Percentiles rank a stretch among this genome's conserved stretches.
Evolutionary conservation across 768 basidiomycete species (phyloP).

Genomic region (Kwoniella heveanensis): DNA sequence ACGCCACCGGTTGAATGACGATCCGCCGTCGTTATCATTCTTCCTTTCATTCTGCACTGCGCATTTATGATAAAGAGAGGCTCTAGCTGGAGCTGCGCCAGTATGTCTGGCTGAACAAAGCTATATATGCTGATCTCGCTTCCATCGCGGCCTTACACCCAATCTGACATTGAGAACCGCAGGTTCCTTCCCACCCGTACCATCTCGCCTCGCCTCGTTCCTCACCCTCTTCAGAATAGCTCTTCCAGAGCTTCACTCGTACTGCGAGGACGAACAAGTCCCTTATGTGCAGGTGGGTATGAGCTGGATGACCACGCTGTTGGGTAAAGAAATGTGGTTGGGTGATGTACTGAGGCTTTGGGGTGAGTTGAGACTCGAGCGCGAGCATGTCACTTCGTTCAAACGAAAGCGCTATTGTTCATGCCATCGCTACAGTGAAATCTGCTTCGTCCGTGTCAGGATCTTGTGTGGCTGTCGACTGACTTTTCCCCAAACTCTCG

Average conservation of each 20-base stretch:
- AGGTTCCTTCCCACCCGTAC: constrained; percentile 42
- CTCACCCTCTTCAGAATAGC: constrained; percentile 45
- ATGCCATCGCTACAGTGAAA: too few species aligned
- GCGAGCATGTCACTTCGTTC: too few species aligned
- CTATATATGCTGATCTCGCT: neutral
- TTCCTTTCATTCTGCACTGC: too few species aligned
- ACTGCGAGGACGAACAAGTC: constrained; percentile 52
- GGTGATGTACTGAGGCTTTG: constrained; percentile 46
- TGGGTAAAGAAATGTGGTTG: constrained; percentile 49
- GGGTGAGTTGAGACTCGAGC: constrained; percentile 49
- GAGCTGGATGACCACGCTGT: constrained; percentile 56
- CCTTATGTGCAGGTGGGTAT: constrained; percentile 39
- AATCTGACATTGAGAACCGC: neutral
- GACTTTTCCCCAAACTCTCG: neutral
- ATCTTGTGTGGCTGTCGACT: neutral
- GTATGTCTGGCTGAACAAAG: too few species aligned
- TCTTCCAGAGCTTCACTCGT: constrained; percentile 41
- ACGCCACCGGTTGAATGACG: too few species aligned
- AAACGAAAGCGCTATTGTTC: too few species aligned
- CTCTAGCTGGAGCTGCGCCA: too few species aligned
- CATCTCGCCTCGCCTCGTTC: constrained; percentile 40
- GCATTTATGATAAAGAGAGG: too few species aligned
- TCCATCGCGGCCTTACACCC: neutral
- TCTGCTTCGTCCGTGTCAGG: neutral
- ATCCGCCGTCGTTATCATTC: too few species aligned